Conservation (phyloP, 2,329 filamentous ascomycete species). For the Scorias spongiosa region DNA sequence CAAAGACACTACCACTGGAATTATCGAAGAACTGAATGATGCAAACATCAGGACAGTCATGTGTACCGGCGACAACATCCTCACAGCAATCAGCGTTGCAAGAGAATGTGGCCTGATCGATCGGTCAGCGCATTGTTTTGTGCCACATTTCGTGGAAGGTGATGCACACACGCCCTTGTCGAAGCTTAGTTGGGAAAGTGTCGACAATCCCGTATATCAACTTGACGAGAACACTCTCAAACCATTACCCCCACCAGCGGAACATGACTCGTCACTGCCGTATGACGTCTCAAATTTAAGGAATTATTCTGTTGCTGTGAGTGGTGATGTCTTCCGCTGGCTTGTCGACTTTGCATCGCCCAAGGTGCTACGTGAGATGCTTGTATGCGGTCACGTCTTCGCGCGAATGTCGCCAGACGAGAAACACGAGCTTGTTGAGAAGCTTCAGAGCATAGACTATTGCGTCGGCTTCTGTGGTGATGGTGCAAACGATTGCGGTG, state of each 20-base stretch:
- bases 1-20: conserved; percentile 68
- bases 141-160: conserved; percentile 76
- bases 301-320: conserved; percentile 80
- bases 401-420: conserved; percentile 98
- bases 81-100: conserved; percentile 91
- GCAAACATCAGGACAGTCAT: conserved; percentile 84
- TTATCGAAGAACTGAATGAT: conserved; percentile 65
- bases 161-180: conserved; percentile 58
- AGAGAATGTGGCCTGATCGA: conserved; percentile 77
- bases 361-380: conserved; percentile 71
- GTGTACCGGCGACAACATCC: conserved; percentile 96
- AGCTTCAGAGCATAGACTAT: conserved; percentile 90
- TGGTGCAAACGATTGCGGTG: conserved; percentile 93
- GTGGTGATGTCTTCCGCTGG: conserved; percentile 92
- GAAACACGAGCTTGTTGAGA: conserved; percentile 94
- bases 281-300: conserved; percentile 68
- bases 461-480: conserved; percentile 94
- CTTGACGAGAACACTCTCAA: conserved; percentile 68
- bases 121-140: conserved; percentile 72
- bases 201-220: conserved; percentile 67
- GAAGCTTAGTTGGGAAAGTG: conserved; percentile 75
- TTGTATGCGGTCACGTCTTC: conserved; percentile 82
- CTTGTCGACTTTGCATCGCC: conserved; percentile 78
- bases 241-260: conserved; percentile 55
- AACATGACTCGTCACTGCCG: conserved; percentile 67